These are phyloP conservation scores for Podaxis carcinomalis DNA, from an alignment of 768 basidiomycete species.

Conservation along the genomic window DNA sequence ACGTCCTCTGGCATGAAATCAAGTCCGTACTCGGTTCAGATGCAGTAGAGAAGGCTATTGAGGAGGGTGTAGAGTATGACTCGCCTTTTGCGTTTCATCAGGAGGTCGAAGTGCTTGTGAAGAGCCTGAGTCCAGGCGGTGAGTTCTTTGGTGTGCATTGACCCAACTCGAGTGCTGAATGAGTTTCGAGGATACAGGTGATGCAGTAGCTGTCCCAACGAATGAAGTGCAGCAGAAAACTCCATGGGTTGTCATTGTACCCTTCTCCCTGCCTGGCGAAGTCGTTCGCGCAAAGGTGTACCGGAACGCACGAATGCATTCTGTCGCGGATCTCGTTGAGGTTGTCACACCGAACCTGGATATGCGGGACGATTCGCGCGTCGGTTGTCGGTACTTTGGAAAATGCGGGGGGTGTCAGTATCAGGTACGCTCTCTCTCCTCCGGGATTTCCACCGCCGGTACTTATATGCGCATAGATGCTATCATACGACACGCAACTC, in stretches of 20 bases:
- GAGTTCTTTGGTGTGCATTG: conserved; percentile 16
- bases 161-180: not conserved
- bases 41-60: conserved; percentile 44
- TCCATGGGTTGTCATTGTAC: conserved; percentile 81
- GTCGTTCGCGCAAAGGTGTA: conserved; percentile 69
- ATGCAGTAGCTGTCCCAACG: conserved; percentile 55
- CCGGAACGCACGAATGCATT: conserved; percentile 65
- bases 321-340: conserved; percentile 69
- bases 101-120: conserved; percentile 65
- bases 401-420: conserved; percentile 92
- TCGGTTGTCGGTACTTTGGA: conserved; percentile 85
- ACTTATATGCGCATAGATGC: conserved; percentile 50
- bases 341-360: conserved; percentile 59
- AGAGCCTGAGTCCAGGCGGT: conserved; percentile 62
- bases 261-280: conserved; percentile 85
- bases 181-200: conserved; percentile 39
- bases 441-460: not conserved
- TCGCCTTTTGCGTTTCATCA: conserved; percentile 57
- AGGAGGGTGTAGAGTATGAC: conserved; percentile 47
- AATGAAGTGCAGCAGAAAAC: conserved; percentile 27
- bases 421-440: conserved; percentile 49
- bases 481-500: conserved; percentile 84
- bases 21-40: conserved; percentile 59
- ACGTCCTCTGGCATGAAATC: conserved; percentile 75
- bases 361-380: conserved; percentile 59